Percentiles rank a stretch among this genome's conserved stretches.
These are phyloP conservation scores for Trifolium repens DNA, from an alignment of 306 rosid species.

Conservation along the genomic window DNA sequence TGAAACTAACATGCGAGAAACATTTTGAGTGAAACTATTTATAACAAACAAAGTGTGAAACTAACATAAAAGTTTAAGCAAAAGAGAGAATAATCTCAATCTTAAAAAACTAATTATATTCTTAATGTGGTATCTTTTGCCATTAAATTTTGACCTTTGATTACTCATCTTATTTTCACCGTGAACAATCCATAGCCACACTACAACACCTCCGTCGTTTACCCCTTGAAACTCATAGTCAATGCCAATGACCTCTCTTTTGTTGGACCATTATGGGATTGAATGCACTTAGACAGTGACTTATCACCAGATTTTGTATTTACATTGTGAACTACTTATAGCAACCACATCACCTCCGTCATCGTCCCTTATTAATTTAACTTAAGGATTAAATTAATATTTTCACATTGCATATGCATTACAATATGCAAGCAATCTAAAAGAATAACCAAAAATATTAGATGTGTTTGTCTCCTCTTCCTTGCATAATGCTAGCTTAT, in stretches of 20 bases:
- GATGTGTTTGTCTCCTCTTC: too few relatives aligned
- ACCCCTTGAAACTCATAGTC: background rate
- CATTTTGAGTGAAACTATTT: too few relatives aligned
- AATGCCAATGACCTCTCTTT: background rate
- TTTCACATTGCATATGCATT: background rate
- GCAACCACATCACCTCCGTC: background rate
- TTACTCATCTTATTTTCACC: background rate
- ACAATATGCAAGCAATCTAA: background rate
- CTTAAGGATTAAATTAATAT: background rate
- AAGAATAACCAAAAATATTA: too few relatives aligned
- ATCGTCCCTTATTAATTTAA: background rate
- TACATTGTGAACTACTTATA: background rate
- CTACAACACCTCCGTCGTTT: background rate
- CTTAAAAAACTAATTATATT: too few relatives aligned
- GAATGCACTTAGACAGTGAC: background rate
- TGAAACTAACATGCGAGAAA: too few relatives aligned
- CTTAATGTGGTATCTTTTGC: too few relatives aligned
- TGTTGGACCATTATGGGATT: background rate
- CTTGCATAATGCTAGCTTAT: too few relatives aligned
- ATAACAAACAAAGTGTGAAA: too few relatives aligned
- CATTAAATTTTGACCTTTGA: too few relatives aligned
- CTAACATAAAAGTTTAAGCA: too few relatives aligned
- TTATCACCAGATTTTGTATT: background rate
- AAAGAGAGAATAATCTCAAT: too few relatives aligned
- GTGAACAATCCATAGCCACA: background rate